Conservation (phyloP, 495 filamentous ascomycete species). For the Lophium mytilinum region DNA sequence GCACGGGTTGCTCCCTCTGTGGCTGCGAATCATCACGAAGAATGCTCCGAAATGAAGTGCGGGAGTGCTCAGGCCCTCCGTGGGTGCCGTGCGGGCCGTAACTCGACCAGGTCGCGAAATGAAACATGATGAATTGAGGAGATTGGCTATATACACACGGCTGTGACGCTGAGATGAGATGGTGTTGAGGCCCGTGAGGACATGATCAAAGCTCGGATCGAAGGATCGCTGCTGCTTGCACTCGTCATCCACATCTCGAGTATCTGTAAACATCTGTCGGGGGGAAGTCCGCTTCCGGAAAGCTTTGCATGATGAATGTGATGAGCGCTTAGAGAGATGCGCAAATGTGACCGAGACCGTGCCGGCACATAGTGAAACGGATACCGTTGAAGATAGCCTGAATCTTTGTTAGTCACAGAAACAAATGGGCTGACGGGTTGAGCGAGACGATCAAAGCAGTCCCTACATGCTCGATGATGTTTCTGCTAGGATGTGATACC, state of each 20-base stretch:
- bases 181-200: background rate
- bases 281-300: background rate
- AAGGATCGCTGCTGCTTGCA: background rate
- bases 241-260: background rate
- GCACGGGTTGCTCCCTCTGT: conserved; percentile 8
- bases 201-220: background rate
- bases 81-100: background rate
- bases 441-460: too few relatives aligned
- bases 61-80: too few relatives aligned
- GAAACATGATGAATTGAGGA: background rate
- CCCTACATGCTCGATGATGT: too few relatives aligned
- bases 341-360: too few relatives aligned
- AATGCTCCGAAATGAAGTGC: too few relatives aligned
- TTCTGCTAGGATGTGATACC: too few relatives aligned
- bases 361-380: too few relatives aligned
- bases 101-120: background rate
- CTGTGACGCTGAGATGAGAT: background rate
- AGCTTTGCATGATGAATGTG: background rate
- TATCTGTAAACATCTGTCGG: background rate
- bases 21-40: conserved; percentile 12
- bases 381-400: too few relatives aligned
- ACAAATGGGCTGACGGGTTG: too few relatives aligned
- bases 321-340: background rate
- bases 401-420: too few relatives aligned
- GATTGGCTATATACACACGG: background rate